Base-by-base conservation (phyloP, 768 basidiomycete genomes). In the Rhodosporidiobolus odoratus region DNA sequence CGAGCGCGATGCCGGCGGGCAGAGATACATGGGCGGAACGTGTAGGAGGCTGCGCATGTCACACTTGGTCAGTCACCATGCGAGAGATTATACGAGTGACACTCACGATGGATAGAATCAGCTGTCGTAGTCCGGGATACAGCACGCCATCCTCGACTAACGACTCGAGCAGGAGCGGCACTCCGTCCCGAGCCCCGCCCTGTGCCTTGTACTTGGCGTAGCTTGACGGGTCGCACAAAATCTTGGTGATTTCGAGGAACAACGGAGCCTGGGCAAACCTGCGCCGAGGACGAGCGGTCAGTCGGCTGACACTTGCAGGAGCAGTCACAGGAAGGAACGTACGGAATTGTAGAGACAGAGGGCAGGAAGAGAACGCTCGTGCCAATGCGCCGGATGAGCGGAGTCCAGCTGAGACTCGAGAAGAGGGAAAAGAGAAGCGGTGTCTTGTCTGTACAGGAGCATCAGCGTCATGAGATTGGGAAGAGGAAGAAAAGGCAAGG, bases 201-300 rank as follows among this genome's bases (percentile, higher is more conserved):
- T 15, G 9, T n/a, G 61, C 62, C 17, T 37, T 41, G 62, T 65
- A 68, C 50, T 68, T 68, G 25, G 30, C 19, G 58, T 62, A 71
- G 19, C 41, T 61, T 0, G 58, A 30, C 30, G 66, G 66, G 35
- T 74, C 73, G 17, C 32, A 58, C 2, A 74, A 25, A 7, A 70
- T 61, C 48, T 74, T 74, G 40, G 41, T 34, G 38, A 74, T 38
- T 34, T 74, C 73, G 69, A 74, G 73, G 32, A 74, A 71, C 4
- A 74, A 52, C 0, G 73, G 69, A 0, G 69, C 50, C 62, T 74
- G 73, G 2, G 69, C 58, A 0, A 60, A 27, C 1, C 73, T 74
- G 52, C 19, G 21, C 4, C 12, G 27, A 6, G 13, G 10, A 23
- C 1, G 13, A 12, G 58, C n/a, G n/a, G n/a, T 50, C 34, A 72